These are phyloP conservation scores for Selaginella moellendorffii DNA, from an alignment of 75 land plant genomes.

Conservation along the genomic window DNA sequence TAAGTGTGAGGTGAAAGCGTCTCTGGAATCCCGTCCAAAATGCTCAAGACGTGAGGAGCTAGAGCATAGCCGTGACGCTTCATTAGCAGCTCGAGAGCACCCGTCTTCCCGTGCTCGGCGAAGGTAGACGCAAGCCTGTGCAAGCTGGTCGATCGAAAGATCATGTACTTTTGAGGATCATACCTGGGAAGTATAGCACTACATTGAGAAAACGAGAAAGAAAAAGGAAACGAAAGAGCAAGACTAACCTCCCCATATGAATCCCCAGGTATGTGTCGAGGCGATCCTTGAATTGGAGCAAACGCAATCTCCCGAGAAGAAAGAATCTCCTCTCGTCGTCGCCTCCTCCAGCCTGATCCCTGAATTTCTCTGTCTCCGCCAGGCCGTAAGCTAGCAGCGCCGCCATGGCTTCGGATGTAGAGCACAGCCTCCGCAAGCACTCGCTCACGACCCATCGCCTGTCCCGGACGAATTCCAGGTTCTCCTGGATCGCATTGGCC, in stretches of 20 bases:
- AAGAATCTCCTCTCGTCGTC: slow-evolving; percentile 21
- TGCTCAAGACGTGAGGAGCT: slow-evolving; percentile 41
- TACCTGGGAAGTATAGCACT: neutral
- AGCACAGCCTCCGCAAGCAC: slow-evolving; percentile 51
- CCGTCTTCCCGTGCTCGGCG: slow-evolving; percentile 83
- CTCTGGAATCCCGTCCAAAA: slow-evolving; percentile 79
- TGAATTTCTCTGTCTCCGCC: slow-evolving; percentile 33
- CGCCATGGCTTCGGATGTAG: slow-evolving; percentile 50
- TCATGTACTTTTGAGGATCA: slow-evolving; percentile 27
- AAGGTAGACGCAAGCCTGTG: slow-evolving; percentile 40
- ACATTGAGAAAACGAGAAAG: too few species aligned
- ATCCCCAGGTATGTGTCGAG: slow-evolving; percentile 86
- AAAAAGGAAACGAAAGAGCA: too few species aligned
- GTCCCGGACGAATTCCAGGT: slow-evolving; percentile 49
- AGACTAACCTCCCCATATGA: slow-evolving; percentile 89
- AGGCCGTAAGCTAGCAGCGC: slow-evolving; percentile 57
- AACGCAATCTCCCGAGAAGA: slow-evolving; percentile 36
- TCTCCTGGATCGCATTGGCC: slow-evolving; percentile 23
- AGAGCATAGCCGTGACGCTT: slow-evolving; percentile 83
- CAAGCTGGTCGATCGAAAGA: slow-evolving; percentile 41
- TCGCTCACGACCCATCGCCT: slow-evolving; percentile 56
- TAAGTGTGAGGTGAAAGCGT: slow-evolving; percentile 78
- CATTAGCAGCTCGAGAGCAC: slow-evolving; percentile 74
- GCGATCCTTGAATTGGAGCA: slow-evolving; percentile 68
- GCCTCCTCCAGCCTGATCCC: slow-evolving; percentile 21